Conservation (phyloP, 1,139 yeast species). For the Candida neerlandica region DNA sequence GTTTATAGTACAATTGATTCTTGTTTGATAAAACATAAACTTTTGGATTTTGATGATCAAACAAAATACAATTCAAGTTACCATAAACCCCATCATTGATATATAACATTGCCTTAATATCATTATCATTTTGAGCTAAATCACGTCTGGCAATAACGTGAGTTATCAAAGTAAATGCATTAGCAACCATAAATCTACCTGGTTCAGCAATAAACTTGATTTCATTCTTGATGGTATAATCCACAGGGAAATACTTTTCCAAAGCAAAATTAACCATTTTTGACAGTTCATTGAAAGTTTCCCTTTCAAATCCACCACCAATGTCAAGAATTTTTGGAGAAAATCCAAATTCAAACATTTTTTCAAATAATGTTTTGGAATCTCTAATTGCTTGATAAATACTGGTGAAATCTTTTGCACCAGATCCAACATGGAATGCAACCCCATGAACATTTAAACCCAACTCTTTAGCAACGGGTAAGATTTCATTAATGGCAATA, state of each 20-base stretch:
- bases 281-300: conserved; percentile 65
- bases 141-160: conserved; percentile 83
- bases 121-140: conserved; percentile 15
- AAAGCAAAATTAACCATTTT: conserved; percentile 58
- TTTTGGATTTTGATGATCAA: conserved; percentile 84
- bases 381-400: conserved; percentile 74
- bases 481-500: conserved; percentile 53
- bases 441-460: conserved; percentile 75
- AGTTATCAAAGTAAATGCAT: conserved; percentile 83
- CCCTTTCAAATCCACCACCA: conserved; percentile 90
- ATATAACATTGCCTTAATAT: conserved; percentile 56
- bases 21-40: conserved; percentile 66
- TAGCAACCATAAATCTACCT: conserved; percentile 86
- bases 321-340: conserved; percentile 68
- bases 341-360: conserved; percentile 51
- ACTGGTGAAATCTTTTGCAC: conserved; percentile 76
- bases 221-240: conserved; percentile 27
- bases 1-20: conserved; percentile 47
- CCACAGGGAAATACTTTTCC: conserved; percentile 57
- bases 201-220: conserved; percentile 86
- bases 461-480: conserved; percentile 63
- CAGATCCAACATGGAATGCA: conserved; percentile 96
- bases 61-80: conserved; percentile 88
- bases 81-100: conserved; percentile 96
- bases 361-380: conserved; percentile 69